Percentiles rank a stretch among this genome's conserved stretches.
Conservation (phyloP, 164 flowering plant genomes). For the Tetrastigma voinierianum region DNA sequence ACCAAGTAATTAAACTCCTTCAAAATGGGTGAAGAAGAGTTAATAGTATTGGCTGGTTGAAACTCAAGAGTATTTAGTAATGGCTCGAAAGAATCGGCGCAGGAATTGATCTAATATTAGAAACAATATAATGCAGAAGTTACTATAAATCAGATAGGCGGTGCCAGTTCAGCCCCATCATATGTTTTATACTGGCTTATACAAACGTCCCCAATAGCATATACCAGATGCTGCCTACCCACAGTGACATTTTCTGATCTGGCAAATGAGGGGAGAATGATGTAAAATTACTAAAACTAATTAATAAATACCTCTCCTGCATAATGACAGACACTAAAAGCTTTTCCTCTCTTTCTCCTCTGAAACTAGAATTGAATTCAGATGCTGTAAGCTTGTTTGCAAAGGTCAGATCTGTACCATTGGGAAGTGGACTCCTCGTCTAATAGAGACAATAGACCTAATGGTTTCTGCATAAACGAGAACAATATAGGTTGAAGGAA, state of each 20-base stretch:
- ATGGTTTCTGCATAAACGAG: conserved; percentile 72
- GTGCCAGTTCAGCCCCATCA: neutral
- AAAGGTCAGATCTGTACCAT: conserved; percentile 90
- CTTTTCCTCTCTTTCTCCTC: conserved; percentile 79
- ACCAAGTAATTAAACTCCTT: neutral
- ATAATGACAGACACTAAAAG: conserved; percentile 79
- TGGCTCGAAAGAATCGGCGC: neutral
- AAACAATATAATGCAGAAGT: neutral
- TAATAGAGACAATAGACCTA: conserved; percentile 81
- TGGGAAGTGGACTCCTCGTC: conserved; percentile 99
- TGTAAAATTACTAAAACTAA: neutral
- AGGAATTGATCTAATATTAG: neutral
- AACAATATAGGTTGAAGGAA: conserved; percentile 3
- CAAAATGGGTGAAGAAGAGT: neutral
- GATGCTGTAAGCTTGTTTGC: conserved; percentile 95
- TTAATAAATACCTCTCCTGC: conserved; percentile 88
- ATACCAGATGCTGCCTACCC: neutral
- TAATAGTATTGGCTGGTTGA: neutral
- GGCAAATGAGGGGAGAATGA: neutral
- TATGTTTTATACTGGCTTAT: neutral
- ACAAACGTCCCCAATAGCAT: too few species aligned
- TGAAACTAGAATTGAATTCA: conserved; percentile 76
- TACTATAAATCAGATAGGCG: neutral
- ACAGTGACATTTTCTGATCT: neutral
- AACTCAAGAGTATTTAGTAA: neutral